Evolutionary conservation across 129 eudicot species (phyloP), one percentile per base, ranked within the genome.

Genomic region (Helianthus tuberosus): DNA sequence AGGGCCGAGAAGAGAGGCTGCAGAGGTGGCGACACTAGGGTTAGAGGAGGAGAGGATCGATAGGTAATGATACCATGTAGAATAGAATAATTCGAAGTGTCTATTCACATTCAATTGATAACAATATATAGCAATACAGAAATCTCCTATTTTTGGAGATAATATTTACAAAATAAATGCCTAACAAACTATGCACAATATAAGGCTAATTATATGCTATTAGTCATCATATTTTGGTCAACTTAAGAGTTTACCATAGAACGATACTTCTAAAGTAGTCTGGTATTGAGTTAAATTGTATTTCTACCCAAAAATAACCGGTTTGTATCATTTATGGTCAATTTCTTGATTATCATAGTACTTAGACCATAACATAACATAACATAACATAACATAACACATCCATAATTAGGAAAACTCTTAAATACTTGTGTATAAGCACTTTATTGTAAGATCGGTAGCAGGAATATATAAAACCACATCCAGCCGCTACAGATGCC

Each of bases 311-410:
- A 58, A 58, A 14, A 25, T 23, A 11, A 58, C 32, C 7, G 11
- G 27, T 16, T 53, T 41, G 10, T 41, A 41, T 41, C 46, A 5
- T 10, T 41, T 41, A 5, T 41, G 8, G 1, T 5, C 46, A 5
- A 10, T 41, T 39, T 41, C 46, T 16, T 64, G 79, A 75, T 75
- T 64, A 64, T 75, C 79, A 38, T 75, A 75, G 43, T 63, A 75
- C 53, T 74, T 74, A 3, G 72, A 64, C 79, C 79, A 75, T 23
- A 75, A 41, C 79, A n/a, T n/a, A n/a, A n/a, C n/a, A n/a, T n/a
- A n/a, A n/a, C n/a, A n/a, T n/a, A n/a, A n/a, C n/a, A 74, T 74
- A 43, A 74, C 79, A 75, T 75, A 44, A 75, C 79, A 11, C 79
- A 72, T 11, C 79, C 79, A 50, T 75, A 75, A 52, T 75, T 75